Conservation (phyloP, 2,329 filamentous ascomycete species). For the Calonectria pseudoturangicola region DNA sequence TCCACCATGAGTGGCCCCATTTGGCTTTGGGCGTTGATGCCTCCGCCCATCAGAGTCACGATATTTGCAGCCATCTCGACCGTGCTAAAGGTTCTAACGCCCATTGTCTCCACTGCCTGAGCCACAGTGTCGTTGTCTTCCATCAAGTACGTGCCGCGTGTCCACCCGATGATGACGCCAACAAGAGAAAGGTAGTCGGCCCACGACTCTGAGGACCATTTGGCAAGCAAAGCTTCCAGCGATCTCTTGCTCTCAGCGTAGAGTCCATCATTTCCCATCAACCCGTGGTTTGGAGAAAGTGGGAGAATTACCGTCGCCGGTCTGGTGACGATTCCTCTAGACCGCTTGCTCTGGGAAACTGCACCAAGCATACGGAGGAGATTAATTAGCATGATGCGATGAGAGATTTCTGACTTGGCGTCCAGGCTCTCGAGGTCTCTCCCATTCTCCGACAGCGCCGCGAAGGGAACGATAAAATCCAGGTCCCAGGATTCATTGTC, state of each 20-base stretch:
- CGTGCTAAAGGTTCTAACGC: slow-evolving; percentile 98
- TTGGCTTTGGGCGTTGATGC: slow-evolving; percentile 94
- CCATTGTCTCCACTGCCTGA: slow-evolving; percentile 96
- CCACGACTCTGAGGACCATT: slow-evolving; percentile 99
- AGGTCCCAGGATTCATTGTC: slow-evolving; percentile 98
- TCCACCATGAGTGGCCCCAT: slow-evolving; percentile 96
- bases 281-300: slow-evolving; percentile 97
- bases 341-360: slow-evolving; percentile 89
- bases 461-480: slow-evolving; percentile 96
- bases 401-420: slow-evolving; percentile 97
- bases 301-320: slow-evolving; percentile 97
- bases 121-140: slow-evolving; percentile 97
- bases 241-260: slow-evolving; percentile 99
- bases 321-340: slow-evolving; percentile 89
- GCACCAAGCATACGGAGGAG: slow-evolving; percentile 91
- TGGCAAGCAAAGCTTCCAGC: slow-evolving; percentile 97
- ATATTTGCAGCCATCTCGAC: slow-evolving; percentile 99
- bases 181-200: slow-evolving; percentile 98
- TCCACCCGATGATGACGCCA: slow-evolving; percentile 99
- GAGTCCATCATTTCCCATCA: slow-evolving; percentile 96
- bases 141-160: slow-evolving; percentile 98
- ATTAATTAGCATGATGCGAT: slow-evolving; percentile 99
- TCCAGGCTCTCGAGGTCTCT: slow-evolving; percentile 98
- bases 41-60: slow-evolving; percentile 89
- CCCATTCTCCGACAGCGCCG: slow-evolving; percentile 97